These are phyloP conservation scores for Teratosphaeria nubilosa DNA, from an alignment of 2,329 filamentous ascomycete species.

Conservation along the genomic window DNA sequence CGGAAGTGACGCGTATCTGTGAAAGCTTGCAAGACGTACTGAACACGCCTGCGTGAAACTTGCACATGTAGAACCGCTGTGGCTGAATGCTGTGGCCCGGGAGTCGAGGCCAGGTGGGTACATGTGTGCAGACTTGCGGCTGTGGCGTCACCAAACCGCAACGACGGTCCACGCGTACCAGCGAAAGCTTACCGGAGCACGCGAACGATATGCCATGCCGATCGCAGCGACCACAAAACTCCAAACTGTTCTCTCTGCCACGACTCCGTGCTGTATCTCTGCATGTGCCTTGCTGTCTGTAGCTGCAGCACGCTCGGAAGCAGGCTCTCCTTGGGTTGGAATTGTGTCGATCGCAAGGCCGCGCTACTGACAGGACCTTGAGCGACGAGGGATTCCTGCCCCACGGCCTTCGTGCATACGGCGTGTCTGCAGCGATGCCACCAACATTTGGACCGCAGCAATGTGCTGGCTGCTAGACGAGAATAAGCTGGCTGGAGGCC, in stretches of 20 bases:
- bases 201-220: neutral
- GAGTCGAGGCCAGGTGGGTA: neutral
- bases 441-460: neutral
- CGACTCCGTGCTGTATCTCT: neutral
- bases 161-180: neutral
- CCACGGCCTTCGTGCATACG: neutral
- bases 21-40: neutral
- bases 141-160: neutral
- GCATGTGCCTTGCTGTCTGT: neutral
- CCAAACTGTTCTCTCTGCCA: neutral
- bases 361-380: neutral
- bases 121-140: neutral
- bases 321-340: neutral
- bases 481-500: neutral
- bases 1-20: neutral
- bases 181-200: neutral
- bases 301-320: neutral
- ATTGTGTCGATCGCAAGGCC: neutral
- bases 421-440: neutral
- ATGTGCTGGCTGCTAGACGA: neutral
- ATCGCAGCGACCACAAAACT: neutral
- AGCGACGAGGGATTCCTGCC: neutral
- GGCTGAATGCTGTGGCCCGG: neutral
- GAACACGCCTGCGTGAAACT: neutral
- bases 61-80: neutral